These are phyloP conservation scores for Epichloe elymi DNA, from an alignment of 2,329 filamentous ascomycete genomes.

Conservation along the genomic window DNA sequence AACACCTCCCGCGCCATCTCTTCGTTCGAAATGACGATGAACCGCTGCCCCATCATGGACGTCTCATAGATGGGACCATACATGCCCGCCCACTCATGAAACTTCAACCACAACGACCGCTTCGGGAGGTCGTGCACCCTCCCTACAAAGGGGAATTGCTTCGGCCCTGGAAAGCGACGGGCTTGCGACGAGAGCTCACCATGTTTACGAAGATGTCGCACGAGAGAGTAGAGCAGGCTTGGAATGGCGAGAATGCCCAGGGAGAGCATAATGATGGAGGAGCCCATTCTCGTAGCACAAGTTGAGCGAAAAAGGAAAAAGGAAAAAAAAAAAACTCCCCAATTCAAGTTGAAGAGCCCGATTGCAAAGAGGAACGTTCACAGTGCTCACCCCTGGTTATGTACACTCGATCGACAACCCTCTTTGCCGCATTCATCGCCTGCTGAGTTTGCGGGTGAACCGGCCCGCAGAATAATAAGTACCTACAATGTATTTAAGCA, in stretches of 20 bases:
- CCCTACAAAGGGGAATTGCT: slow-evolving; percentile 33
- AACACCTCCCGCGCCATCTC: slow-evolving; percentile 35
- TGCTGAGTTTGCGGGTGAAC: too few relatives aligned
- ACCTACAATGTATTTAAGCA: too few relatives aligned
- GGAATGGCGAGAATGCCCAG: slow-evolving; percentile 19
- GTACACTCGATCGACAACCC: too few relatives aligned
- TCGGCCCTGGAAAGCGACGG: slow-evolving; percentile 29
- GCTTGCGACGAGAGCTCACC: slow-evolving; percentile 14
- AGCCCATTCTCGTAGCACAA: not conserved
- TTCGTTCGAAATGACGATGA: slow-evolving; percentile 33
- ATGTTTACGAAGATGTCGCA: slow-evolving; percentile 23
- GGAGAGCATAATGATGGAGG: not conserved
- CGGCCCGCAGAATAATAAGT: too few relatives aligned
- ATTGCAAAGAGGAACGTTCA: too few relatives aligned
- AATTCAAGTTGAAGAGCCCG: not conserved
- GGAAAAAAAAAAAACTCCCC: not conserved
- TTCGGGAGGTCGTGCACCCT: slow-evolving; percentile 35
- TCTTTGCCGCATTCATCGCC: too few relatives aligned
- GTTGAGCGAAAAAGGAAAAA: not conserved
- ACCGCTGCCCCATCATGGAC: slow-evolving; percentile 24
- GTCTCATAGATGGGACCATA: slow-evolving; percentile 32
- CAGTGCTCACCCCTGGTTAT: too few relatives aligned
- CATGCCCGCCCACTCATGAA: slow-evolving; percentile 32
- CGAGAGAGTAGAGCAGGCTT: slow-evolving; percentile 27
- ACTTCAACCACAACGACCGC: slow-evolving; percentile 36